phyloP scores from a whole-genome alignment of 2,329 filamentous ascomycete species.

The Exophiala sp. region DNA sequence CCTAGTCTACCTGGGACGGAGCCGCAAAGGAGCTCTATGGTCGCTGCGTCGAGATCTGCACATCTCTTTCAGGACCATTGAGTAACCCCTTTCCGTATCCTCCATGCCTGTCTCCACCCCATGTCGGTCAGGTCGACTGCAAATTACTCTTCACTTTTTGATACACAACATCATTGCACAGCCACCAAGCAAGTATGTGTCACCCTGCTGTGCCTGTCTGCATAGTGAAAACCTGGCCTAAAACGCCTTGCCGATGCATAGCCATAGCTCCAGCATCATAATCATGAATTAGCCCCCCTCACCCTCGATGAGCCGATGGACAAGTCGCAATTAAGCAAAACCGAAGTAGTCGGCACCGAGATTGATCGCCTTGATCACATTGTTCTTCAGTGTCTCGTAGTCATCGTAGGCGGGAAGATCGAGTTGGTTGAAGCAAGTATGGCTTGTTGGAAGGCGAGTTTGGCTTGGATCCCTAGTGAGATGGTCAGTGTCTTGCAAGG shows the following conservation, averaged over 20 bases:
- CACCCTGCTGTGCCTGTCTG: background rate
- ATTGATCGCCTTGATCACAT: constrained; percentile 93
- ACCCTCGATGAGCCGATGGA: background rate
- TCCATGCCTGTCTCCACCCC: background rate
- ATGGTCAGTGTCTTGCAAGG: constrained; percentile 5
- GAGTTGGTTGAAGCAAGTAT: constrained; percentile 99
- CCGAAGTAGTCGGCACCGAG: constrained; percentile 87
- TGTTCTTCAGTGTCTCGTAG: constrained; percentile 82
- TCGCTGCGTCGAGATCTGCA: constrained; percentile 19
- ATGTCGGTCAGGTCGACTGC: background rate
- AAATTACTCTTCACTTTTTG: constrained; percentile 7
- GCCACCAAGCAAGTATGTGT: constrained; percentile 1
- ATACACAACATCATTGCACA: background rate
- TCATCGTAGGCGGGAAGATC: constrained; percentile 97
- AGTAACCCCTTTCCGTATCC: background rate
- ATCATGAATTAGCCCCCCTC: background rate
- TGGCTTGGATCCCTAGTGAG: constrained; percentile 45
- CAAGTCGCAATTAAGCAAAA: constrained; percentile 14
- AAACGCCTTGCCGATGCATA: constrained; percentile 4
- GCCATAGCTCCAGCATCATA: background rate
- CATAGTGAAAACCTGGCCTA: too few relatives aligned
- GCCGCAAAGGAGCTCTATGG: background rate
- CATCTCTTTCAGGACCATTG: constrained; percentile 8
- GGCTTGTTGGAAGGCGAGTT: constrained; percentile 87
- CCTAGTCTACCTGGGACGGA: constrained; percentile 15